Evolutionary conservation across 306 rosid species (phyloP), one percentile per base, ranked within the genome.

Genomic region (Luffa aegyptiaca): DNA sequence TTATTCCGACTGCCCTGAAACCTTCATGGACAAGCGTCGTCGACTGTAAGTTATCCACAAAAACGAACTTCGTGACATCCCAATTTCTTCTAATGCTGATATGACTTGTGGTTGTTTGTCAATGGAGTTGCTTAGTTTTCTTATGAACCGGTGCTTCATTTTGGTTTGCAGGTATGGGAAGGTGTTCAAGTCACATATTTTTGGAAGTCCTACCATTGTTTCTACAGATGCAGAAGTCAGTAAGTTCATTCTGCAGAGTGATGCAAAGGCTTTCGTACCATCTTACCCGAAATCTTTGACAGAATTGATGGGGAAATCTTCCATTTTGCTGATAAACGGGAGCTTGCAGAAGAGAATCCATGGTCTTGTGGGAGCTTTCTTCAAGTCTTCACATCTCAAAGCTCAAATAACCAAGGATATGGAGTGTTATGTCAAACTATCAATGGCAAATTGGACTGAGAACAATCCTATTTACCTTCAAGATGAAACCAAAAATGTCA

Each of bases 101-200:
- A 1, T 10, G 75, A 42, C 55, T 21, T 81, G 26, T 52, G 53
- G 37, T 13, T 63, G 51, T 11, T 39, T 46, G 72, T 1, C 45
- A 26, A 26, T 57, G 17, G 21, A 7, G 55, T 10, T 46, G 58
- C 11, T 21, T 75, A 5, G 35, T 63, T 20, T 70, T 70, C 9
- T 44, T 21, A 7, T 57, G 18, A 79, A 68, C 37, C 35, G 33
- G 61, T 41, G 79, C 13, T 39, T 56, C 14, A 21, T 44, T 71
- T 18, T 46, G 76, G 36, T 45, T 79, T 81, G 45, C 5, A 95
- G 99, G 92, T 89, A 95, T 79, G 99, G 99, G 1, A 93, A 93
- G 79, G 99, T 95, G 90, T 95, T 95, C 49, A 95, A 89, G 87
- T 95, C 99, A 31, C 99, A 95, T 86, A 87, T 95, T 89, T 95